phyloP scores from a whole-genome alignment of 805 yeast genomes.

The Clavispora fructus region DNA sequence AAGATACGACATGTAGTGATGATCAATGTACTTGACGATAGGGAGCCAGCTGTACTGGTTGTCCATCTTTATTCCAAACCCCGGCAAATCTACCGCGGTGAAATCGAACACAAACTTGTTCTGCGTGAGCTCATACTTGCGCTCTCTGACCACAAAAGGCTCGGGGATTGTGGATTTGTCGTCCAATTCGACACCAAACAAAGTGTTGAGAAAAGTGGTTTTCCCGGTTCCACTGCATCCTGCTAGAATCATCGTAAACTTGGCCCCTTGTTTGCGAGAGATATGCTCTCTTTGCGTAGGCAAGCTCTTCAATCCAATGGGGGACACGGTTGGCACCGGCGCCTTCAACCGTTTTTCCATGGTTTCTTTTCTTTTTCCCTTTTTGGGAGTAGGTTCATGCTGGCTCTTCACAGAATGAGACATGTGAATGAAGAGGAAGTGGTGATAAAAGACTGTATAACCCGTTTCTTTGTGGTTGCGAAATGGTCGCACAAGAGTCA shows the following conservation, averaged over 20 bases:
- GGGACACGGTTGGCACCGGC: neutral
- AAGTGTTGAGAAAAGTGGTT: constrained; percentile 22
- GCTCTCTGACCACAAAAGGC: constrained; percentile 12
- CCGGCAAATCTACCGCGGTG: constrained; percentile 66
- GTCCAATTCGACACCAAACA: constrained; percentile 16
- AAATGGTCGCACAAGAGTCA: neutral
- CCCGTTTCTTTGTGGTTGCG: neutral
- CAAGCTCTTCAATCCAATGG: constrained; percentile 20
- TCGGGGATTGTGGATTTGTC: constrained; percentile 4
- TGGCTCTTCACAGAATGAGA: neutral
- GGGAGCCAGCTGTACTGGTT: constrained; percentile 36
- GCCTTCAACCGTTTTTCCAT: neutral
- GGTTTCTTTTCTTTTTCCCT: constrained; percentile 1
- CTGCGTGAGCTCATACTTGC: constrained; percentile 51
- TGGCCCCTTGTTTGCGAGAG: constrained; percentile 24
- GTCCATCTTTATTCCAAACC: constrained; percentile 68
- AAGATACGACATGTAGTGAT: constrained; percentile 62
- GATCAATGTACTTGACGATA: constrained; percentile 69
- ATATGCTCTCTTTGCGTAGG: constrained; percentile 27
- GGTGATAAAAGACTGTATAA: neutral
- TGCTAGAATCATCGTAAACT: constrained; percentile 35
- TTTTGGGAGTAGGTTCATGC: neutral
- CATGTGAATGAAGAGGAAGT: neutral
- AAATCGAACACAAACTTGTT: constrained; percentile 54
- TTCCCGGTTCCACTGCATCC: constrained; percentile 27